phyloP scores from a whole-genome alignment of 2,329 filamentous ascomycete species.

The Colletotrichum viniferum region DNA sequence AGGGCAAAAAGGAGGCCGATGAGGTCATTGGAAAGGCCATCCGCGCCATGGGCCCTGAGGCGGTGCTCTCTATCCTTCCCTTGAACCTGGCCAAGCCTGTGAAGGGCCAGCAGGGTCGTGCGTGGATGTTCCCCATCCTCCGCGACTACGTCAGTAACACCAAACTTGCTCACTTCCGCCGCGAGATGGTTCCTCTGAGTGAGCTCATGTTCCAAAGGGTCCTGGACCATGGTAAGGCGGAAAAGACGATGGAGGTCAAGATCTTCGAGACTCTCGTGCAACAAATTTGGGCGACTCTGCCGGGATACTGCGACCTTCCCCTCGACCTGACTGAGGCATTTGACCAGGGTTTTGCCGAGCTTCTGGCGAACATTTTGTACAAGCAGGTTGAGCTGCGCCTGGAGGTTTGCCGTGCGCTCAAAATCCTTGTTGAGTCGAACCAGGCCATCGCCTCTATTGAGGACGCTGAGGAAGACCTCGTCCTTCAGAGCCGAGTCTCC shows the following conservation, averaged over 20 bases:
- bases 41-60: constrained; percentile 86
- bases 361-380: constrained; percentile 90
- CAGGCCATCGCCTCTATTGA: constrained; percentile 77
- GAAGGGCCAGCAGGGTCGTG: constrained; percentile 80
- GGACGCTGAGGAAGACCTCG: constrained; percentile 71
- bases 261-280: constrained; percentile 96
- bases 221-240: constrained; percentile 77
- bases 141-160: constrained; percentile 92
- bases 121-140: constrained; percentile 93
- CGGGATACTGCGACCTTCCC: constrained; percentile 93
- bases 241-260: constrained; percentile 96
- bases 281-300: constrained; percentile 92
- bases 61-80: constrained; percentile 81
- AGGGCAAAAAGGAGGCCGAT: constrained; percentile 94
- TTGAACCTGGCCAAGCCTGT: constrained; percentile 82
- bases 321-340: constrained; percentile 79
- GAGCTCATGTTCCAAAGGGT: constrained; percentile 89
- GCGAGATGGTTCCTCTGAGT: constrained; percentile 87
- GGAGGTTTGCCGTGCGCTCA: constrained; percentile 85
- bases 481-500: constrained; percentile 79
- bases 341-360: constrained; percentile 87
- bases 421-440: constrained; percentile 90
- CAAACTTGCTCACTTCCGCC: constrained; percentile 81
- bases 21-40: constrained; percentile 87
- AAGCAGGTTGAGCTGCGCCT: constrained; percentile 86